Base-by-base conservation (phyloP, 2,329 filamentous ascomycete genomes). In the Aspergillus sp. region DNA sequence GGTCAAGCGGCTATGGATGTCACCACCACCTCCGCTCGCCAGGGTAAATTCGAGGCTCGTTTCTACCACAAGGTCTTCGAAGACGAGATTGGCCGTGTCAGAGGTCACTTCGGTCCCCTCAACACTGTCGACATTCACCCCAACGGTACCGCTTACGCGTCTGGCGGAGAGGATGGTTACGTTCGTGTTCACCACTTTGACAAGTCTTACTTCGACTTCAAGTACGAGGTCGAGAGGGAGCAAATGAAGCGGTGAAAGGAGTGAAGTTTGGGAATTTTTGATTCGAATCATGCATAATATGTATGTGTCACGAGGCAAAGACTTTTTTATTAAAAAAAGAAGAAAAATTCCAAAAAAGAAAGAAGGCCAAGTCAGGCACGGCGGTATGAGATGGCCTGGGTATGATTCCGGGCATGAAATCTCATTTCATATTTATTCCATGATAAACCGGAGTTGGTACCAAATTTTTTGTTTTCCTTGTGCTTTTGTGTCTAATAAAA, bases 41-140 rank as follows among this genome's bases (percentile, higher is more conserved):
- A 98, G 78, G 93, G 93, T 74, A 97, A 97, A 75, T 98, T 98
- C 77, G 93, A 98, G 73, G 93, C 93, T 36, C 85, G 93, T 55
- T 98, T 98, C 80, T 98, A 96, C 79, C 93, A 98, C 84, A 97
- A 95, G 81, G 86, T 98, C 68, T 97, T 98, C 68, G 90, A 95
- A 73, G 91, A 98, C 71, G 93, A 98, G 77, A 91, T 97, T 62
- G 93, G 93, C 58, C 86, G 93, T 77, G 93, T 98, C 53, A 82
- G 90, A 66, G 93, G 93, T 52, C 93, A 98, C 72, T 98, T 98
- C 72, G 93, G 93, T 66, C 93, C 87, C 55, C 78, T 96, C 50
- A 96, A 98, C 79, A 96, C 93, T 51, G 89, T 98, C 58, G 90
- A 93, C 39, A 88, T 88, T 46, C 88, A 95, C 71, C 93, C 93